Evolutionary conservation across 176 grass and related monocot genomes (phyloP).

Genomic region (Triticum timopheevii): DNA sequence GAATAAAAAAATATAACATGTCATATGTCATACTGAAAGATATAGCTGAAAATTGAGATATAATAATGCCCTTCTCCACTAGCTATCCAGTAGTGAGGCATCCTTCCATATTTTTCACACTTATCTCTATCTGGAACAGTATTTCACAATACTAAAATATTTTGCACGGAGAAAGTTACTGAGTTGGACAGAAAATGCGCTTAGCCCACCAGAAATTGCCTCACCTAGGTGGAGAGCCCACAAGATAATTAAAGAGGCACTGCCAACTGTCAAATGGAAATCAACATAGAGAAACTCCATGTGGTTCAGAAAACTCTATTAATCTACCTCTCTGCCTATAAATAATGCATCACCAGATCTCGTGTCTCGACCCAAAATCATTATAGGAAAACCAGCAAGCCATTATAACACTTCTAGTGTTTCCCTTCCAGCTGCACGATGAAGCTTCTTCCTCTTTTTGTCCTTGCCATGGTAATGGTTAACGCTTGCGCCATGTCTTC

Average conservation of each 20-base stretch:
- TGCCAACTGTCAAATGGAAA: slow-evolving; percentile 21
- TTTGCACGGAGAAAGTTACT: neutral
- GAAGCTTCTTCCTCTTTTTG: slow-evolving; percentile 32
- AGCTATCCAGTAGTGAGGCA: neutral
- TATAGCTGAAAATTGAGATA: neutral
- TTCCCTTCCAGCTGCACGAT: neutral
- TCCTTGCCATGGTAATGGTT: slow-evolving; percentile 27
- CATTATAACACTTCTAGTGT: neutral
- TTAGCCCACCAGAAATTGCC: slow-evolving; percentile 7
- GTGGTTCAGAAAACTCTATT: neutral
- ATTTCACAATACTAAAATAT: neutral
- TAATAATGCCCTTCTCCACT: neutral
- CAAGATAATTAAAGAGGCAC: neutral
- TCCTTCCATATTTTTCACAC: neutral
- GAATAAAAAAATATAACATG: neutral
- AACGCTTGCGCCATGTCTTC: neutral
- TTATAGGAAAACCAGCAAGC: neutral
- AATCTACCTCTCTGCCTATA: slow-evolving; percentile 10
- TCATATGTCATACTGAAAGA: neutral
- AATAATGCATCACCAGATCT: slow-evolving; percentile 5
- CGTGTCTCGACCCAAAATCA: neutral
- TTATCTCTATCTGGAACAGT: neutral
- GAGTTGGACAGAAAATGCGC: neutral
- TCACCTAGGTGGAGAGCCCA: slow-evolving; percentile 36
- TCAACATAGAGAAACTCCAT: neutral